phyloP scores from a whole-genome alignment of 169 alveolate species.

The Eimeria maxima region DNA sequence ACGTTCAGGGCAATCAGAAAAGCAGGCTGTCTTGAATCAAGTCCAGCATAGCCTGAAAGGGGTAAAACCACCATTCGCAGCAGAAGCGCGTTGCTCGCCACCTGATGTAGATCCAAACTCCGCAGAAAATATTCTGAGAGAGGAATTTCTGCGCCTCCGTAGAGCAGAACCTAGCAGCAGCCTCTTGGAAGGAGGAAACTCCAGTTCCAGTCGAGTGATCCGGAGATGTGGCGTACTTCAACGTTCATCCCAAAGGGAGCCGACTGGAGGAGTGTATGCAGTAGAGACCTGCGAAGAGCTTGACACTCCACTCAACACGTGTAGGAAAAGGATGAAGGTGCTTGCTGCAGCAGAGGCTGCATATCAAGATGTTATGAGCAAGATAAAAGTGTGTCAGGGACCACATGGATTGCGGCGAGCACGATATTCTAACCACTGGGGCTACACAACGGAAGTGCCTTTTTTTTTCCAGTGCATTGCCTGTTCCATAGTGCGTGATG shows the following conservation, averaged over 20 bases:
- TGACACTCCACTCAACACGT: neutral
- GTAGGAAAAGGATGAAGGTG: conserved; percentile 24
- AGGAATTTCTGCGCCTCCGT: conserved; percentile 16
- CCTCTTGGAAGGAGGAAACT: neutral
- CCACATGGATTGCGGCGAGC: too few species aligned
- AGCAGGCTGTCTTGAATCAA: neutral
- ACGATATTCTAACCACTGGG: too few species aligned
- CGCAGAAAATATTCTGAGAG: neutral
- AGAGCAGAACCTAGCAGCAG: neutral
- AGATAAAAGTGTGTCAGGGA: conserved; percentile 51
- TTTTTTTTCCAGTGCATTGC: too few species aligned
- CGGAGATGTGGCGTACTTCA: conserved; percentile 6
- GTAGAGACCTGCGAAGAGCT: neutral
- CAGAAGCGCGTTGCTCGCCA: neutral
- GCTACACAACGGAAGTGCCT: too few species aligned
- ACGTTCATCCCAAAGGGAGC: neutral
- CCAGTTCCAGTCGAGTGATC: neutral
- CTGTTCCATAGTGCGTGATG: neutral
- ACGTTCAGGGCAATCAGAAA: neutral
- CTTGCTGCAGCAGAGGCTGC: conserved; percentile 48
- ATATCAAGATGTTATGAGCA: neutral
- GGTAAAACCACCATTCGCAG: neutral
- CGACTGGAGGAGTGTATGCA: neutral
- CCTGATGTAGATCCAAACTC: neutral
- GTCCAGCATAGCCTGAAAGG: neutral